Base-by-base conservation (phyloP, 495 filamentous ascomycete species). In the Daldinia vernicosa region DNA sequence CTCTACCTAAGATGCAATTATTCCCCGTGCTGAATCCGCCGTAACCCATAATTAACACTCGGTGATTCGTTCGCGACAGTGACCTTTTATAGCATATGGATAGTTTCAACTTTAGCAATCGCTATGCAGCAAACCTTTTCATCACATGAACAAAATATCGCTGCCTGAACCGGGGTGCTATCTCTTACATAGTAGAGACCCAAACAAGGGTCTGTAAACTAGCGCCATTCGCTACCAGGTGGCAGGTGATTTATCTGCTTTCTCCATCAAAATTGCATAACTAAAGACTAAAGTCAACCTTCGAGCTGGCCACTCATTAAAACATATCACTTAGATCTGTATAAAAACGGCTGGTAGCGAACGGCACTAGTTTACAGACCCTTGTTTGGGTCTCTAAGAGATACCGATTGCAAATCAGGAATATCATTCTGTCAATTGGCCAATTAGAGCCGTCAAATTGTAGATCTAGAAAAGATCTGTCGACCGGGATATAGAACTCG, bases 391-490 rank as follows among this genome's bases (percentile, higher is more conserved):
- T n/a, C n/a, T n/a, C n/a, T n/a, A n/a, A n/a, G n/a, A n/a, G n/a
- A n/a, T 52, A 35, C 17, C 22, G 45, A 27, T 37, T n/a, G 6
- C 6, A 22, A 39, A 15, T 40, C 35, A n/a, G 32, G 26, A 51
- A 30, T 56, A 62, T 61, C 39, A 50, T 11, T 37, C 2, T 39
- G 28, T 27, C 22, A 55, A 57, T 24, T 43, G 47, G 11, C 47
- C 50, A 67, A 67, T 60, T 30, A 35, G 14, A 54, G 12, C 0
- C n/a, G 14, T 11, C 6, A 24, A 39, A 22, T 4, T 15, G 63
- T 40, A 66, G 63, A 66, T 32, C 37, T 50, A 14, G 26, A 26
- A 12, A 8, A 28, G 40, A 57, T 33, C 24, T 52, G 6, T 43
- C 35, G 30, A 17, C 45, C 3, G 15, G 54, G 39, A 50, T 50